phyloP scores from a whole-genome alignment of 345 rosid genomes.

The Eutrema japonicum region DNA sequence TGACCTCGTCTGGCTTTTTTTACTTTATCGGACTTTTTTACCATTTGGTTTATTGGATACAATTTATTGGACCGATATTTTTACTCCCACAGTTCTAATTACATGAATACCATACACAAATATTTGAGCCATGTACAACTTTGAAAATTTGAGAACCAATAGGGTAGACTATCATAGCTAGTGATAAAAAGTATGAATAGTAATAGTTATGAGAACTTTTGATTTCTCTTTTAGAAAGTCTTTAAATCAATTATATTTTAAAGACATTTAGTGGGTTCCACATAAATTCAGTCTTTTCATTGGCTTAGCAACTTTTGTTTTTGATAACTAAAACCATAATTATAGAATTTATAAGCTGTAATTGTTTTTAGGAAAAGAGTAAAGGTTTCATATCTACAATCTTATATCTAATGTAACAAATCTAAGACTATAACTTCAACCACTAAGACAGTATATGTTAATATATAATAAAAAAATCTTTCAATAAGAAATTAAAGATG shows the following conservation, averaged over 20 bases:
- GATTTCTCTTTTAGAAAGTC: neutral
- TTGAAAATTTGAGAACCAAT: neutral
- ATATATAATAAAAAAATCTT: neutral
- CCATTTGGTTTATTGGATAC: too few relatives aligned
- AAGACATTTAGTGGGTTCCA: slow-evolving; percentile 4
- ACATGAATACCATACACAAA: slow-evolving; percentile 8
- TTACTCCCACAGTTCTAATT: neutral
- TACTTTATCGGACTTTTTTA: too few relatives aligned
- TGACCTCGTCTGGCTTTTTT: too few relatives aligned
- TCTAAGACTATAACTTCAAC: slow-evolving; percentile 5
- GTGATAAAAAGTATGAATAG: slow-evolving; percentile 7
- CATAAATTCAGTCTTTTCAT: neutral
- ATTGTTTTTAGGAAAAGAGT: neutral
- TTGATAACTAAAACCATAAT: neutral
- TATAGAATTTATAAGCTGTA: neutral
- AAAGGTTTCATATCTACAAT: neutral
- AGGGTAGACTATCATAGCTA: neutral
- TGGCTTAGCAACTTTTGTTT: neutral
- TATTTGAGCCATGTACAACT: slow-evolving; percentile 1
- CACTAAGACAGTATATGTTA: neutral
- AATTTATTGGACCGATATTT: too few relatives aligned
- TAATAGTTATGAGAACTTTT: neutral
- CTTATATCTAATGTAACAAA: neutral
- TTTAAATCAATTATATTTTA: neutral
- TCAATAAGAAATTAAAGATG: slow-evolving; percentile 5